A percentile compares a stretch with the other conserved stretches of the same genome.
Conservation (phyloP, 495 filamentous ascomycete species). For the Collariella sp. region DNA sequence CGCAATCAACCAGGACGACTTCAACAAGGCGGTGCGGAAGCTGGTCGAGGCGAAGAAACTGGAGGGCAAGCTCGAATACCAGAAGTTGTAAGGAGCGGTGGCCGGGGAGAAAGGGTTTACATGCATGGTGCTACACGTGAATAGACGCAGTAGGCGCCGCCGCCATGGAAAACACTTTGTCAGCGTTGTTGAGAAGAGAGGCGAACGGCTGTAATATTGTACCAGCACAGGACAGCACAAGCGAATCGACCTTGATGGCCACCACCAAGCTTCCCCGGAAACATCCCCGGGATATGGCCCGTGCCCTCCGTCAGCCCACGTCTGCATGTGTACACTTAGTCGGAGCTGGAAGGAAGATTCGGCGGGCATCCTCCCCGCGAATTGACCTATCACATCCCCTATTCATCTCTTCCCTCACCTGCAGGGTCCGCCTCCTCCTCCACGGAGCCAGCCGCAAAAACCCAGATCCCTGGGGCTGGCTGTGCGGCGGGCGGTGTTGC, state of each 20-base stretch:
- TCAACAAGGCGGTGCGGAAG: constrained; percentile 97
- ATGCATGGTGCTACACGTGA: neutral
- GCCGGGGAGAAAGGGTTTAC: neutral
- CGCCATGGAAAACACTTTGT: neutral
- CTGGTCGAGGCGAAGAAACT: constrained; percentile 96
- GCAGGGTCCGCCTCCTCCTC: neutral
- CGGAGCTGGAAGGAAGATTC: neutral
- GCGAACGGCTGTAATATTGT: constrained; percentile 21
- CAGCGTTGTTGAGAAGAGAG: neutral
- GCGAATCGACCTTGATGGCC: neutral
- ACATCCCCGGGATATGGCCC: neutral
- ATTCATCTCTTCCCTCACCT: neutral
- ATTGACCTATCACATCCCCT: neutral
- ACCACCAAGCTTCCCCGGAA: neutral
- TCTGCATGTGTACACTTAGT: neutral
- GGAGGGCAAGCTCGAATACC: constrained; percentile 95
- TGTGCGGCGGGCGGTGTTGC: neutral
- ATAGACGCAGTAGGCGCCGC: neutral
- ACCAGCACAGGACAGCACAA: constrained; percentile 4
- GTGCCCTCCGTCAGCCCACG: neutral
- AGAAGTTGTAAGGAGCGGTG: constrained; percentile 64
- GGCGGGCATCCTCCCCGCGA: neutral
- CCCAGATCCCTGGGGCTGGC: neutral
- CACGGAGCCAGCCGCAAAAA: neutral
- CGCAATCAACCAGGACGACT: constrained; percentile 93